A percentile compares a stretch with the other conserved stretches of the same genome.
These are phyloP conservation scores for Sclerotinia borealis DNA, from an alignment of 2,329 filamentous ascomycete genomes.

Conservation along the genomic window DNA sequence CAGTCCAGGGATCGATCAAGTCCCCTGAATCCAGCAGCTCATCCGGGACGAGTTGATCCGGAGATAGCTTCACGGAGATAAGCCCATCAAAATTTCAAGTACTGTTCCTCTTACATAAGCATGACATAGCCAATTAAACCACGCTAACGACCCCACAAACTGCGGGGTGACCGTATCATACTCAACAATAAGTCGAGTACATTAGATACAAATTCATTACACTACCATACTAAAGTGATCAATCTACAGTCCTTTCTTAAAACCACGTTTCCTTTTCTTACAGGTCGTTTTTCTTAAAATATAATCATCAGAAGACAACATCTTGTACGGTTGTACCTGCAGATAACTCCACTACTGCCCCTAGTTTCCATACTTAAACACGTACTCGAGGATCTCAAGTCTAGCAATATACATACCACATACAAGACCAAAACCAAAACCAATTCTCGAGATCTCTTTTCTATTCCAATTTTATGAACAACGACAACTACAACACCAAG, in stretches of 20 bases:
- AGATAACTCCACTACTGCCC: background rate
- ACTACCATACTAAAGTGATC: background rate
- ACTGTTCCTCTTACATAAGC: background rate
- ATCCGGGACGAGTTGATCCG: background rate
- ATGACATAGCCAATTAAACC: background rate
- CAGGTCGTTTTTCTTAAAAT: background rate
- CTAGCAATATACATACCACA: background rate
- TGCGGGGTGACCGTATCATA: conserved; percentile 1
- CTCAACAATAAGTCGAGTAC: too few species aligned
- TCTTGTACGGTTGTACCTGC: background rate
- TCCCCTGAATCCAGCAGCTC: background rate
- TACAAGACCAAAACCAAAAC: background rate
- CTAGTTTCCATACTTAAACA: background rate
- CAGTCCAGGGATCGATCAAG: background rate
- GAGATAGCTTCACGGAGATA: background rate
- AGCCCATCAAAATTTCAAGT: background rate
- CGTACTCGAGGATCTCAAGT: background rate
- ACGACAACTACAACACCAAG: background rate
- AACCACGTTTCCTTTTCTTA: conserved; percentile 1
- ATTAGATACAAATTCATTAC: too few species aligned
- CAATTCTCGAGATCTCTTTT: background rate
- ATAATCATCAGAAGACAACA: conserved; percentile 1
- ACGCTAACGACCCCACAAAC: background rate
- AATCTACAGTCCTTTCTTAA: background rate
- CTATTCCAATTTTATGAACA: background rate